Conservation (phyloP, 345 rosid genomes). For the Salix arbutifolia region DNA sequence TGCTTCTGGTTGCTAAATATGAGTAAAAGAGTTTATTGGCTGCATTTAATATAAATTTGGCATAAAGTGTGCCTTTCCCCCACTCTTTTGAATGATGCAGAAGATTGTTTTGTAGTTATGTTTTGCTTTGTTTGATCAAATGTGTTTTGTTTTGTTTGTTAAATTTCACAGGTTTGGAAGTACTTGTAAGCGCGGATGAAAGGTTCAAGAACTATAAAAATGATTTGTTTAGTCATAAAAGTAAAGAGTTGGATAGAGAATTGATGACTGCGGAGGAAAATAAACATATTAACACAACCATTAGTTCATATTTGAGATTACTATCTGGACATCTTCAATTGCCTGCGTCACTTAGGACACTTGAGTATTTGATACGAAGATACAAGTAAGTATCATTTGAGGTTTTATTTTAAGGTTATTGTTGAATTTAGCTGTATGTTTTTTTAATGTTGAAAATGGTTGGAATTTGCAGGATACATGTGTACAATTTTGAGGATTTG, state of each 20-base stretch:
- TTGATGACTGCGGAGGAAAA: conserved; percentile 59
- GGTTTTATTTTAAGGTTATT: not conserved
- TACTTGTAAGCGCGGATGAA: conserved; percentile 52
- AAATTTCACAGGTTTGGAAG: conserved; percentile 66
- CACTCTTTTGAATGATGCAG: no score
- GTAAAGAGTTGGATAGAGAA: conserved; percentile 79
- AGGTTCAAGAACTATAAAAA: conserved; percentile 57
- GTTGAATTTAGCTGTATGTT: not conserved
- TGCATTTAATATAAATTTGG: no score
- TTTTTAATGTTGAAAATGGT: not conserved
- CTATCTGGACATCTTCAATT: conserved; percentile 69
- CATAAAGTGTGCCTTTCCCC: no score
- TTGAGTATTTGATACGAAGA: conserved; percentile 91
- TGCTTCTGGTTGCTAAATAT: no score
- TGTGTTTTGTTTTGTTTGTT: not conserved
- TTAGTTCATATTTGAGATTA: conserved; percentile 56
- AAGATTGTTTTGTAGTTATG: not conserved
- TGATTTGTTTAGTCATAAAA: conserved; percentile 69
- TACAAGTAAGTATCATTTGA: conserved; percentile 50
- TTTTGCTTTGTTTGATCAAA: not conserved
- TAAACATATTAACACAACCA: conserved; percentile 45
- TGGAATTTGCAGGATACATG: conserved; percentile 61
- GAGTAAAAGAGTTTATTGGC: no score
- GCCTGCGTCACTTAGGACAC: conserved; percentile 58
- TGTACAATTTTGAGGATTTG: conserved; percentile 70